phyloP scores from a whole-genome alignment of 208 protist species.

The Leishmania aethiopica region DNA sequence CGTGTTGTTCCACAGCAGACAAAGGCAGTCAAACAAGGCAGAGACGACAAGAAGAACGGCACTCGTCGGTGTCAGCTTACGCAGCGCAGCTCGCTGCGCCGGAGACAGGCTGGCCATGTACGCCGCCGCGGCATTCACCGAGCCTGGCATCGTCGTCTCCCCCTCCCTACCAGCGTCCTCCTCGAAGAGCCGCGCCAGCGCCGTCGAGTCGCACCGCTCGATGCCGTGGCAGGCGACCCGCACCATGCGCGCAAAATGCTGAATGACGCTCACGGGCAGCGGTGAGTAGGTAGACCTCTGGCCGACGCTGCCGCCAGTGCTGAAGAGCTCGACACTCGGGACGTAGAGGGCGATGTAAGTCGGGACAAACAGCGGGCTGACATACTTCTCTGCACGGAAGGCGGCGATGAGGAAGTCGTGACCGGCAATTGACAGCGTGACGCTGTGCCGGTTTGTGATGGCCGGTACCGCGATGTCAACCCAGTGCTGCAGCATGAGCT shows the following conservation, averaged over 20 bases:
- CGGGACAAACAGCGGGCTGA: constrained; percentile 73
- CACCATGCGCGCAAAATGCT: constrained; percentile 67
- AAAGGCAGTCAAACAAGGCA: constrained; percentile 76
- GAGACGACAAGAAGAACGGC: constrained; percentile 78
- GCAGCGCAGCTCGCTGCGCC: constrained; percentile 30
- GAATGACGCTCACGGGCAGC: constrained; percentile 50
- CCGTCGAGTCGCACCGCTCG: constrained; percentile 57
- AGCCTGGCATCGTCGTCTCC: constrained; percentile 15
- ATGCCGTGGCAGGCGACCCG: constrained; percentile 58
- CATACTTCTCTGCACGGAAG: constrained; percentile 58
- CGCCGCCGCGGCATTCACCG: constrained; percentile 7
- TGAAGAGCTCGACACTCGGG: constrained; percentile 27
- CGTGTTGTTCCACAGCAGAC: constrained; percentile 59
- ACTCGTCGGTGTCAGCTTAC: constrained; percentile 56
- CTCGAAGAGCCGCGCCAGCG: constrained; percentile 42
- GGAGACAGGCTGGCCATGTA: constrained; percentile 24
- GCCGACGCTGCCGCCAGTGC: not conserved
- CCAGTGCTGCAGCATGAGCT: constrained; percentile 69
- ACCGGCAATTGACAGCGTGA: constrained; percentile 47
- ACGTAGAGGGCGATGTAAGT: constrained; percentile 74
- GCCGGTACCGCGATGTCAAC: constrained; percentile 47
- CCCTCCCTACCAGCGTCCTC: constrained; percentile 29
- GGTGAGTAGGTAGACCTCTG: constrained; percentile 39
- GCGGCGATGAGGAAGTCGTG: constrained; percentile 72
- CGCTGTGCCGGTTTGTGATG: constrained; percentile 49